Conservation (phyloP, 345 rosid species). For the Kandelia obovata region DNA sequence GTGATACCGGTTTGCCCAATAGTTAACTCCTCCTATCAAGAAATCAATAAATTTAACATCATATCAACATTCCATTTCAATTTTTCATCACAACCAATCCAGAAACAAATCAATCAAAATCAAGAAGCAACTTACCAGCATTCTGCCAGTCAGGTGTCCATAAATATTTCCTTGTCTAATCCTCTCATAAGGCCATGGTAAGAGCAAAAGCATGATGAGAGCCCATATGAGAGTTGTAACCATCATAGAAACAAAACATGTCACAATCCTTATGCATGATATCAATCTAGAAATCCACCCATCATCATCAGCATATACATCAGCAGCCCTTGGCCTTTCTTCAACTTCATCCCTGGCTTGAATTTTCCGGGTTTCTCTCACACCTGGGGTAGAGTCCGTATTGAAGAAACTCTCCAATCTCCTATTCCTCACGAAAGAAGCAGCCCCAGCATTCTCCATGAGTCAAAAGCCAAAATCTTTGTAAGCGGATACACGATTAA, state of each 20-base stretch:
- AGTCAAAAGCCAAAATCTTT: neutral
- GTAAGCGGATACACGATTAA: no score
- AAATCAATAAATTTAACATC: neutral
- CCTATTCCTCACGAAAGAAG: conserved; percentile 41
- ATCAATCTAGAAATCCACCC: conserved; percentile 40
- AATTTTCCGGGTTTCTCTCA: conserved; percentile 14
- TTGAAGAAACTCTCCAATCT: conserved; percentile 39
- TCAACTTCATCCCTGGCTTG: conserved; percentile 13
- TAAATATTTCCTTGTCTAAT: conserved; percentile 50
- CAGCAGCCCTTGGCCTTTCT: conserved; percentile 11
- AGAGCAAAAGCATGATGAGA: conserved; percentile 36
- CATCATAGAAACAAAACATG: conserved; percentile 48
- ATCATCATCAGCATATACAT: conserved; percentile 36
- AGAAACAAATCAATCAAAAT: neutral
- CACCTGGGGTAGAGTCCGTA: conserved; percentile 25
- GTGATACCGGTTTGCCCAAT: neutral
- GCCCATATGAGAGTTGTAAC: conserved; percentile 48
- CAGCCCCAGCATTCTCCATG: conserved; percentile 34
- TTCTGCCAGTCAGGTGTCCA: conserved; percentile 58
- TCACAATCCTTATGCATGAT: conserved; percentile 42
- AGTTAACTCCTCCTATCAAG: neutral
- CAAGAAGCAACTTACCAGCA: conserved; percentile 36
- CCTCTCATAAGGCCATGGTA: conserved; percentile 54
- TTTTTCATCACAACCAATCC: neutral
- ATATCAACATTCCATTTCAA: neutral